Conservation (phyloP, 2,329 filamentous ascomycete genomes). For the Myriosclerotinia duriaeana region DNA sequence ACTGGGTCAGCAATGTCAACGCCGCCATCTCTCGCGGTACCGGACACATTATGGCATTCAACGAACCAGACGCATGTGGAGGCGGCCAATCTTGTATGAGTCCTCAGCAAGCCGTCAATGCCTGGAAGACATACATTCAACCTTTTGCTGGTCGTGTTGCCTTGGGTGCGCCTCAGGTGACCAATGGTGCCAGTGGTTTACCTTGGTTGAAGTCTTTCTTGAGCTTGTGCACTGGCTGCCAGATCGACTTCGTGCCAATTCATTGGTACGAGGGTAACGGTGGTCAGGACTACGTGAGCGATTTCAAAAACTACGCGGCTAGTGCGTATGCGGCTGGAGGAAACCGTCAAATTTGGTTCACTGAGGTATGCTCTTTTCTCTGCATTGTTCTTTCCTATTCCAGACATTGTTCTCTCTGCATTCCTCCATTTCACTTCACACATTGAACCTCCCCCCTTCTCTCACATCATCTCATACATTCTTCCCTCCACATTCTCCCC, state of each 20-base stretch:
- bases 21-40: slow-evolving; percentile 45
- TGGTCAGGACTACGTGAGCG: slow-evolving; percentile 47
- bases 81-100: slow-evolving; percentile 53
- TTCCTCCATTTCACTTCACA: too few species aligned
- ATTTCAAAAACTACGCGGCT: slow-evolving; percentile 7
- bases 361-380: slow-evolving; percentile 13
- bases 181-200: slow-evolving; percentile 45
- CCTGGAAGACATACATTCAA: slow-evolving; percentile 46
- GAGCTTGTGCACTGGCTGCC: slow-evolving; percentile 44
- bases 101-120: slow-evolving; percentile 42
- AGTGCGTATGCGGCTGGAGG: slow-evolving; percentile 7
- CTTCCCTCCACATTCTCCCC: too few species aligned
- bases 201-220: slow-evolving; percentile 48
- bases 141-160: slow-evolving; percentile 46
- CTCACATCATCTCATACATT: too few species aligned
- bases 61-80: slow-evolving; percentile 62
- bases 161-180: slow-evolving; percentile 50
- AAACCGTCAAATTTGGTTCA: slow-evolving; percentile 10
- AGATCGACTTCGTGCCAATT: slow-evolving; percentile 47
- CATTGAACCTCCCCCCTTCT: neutral
- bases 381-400: neutral
- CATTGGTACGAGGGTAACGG: slow-evolving; percentile 48
- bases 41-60: slow-evolving; percentile 63
- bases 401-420: too few species aligned
- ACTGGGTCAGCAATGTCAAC: slow-evolving; percentile 14